phyloP scores from a whole-genome alignment of 108 stramenopile genomes.

The Seminavis robusta region DNA sequence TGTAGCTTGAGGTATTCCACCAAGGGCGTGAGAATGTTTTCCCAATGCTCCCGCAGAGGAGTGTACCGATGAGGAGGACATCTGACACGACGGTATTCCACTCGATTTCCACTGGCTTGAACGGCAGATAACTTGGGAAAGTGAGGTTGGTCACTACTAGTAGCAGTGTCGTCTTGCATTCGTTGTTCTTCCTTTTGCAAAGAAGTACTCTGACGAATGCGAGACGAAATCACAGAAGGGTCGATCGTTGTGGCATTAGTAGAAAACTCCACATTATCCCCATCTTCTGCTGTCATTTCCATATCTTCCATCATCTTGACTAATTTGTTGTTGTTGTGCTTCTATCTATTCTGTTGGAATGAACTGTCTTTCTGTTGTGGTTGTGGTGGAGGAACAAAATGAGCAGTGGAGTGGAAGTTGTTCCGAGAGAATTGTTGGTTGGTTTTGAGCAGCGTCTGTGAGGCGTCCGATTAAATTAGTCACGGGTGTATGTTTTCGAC shows the following conservation, averaged over 20 bases:
- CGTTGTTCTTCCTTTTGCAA: constrained; percentile 50
- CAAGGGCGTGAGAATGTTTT: constrained; percentile 86
- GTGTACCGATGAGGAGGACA: constrained; percentile 96
- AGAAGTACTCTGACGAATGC: constrained; percentile 75
- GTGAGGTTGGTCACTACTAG: constrained; percentile 56
- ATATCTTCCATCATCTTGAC: too few relatives aligned
- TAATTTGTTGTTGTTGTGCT: too few relatives aligned
- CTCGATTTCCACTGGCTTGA: constrained; percentile 63
- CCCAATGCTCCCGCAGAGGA: constrained; percentile 90
- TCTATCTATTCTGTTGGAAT: too few relatives aligned
- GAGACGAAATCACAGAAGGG: constrained; percentile 67
- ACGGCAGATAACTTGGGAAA: constrained; percentile 76
- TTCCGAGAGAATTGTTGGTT: too few relatives aligned
- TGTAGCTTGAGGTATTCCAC: constrained; percentile 97
- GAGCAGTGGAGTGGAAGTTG: too few relatives aligned
- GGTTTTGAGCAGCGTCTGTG: too few relatives aligned
- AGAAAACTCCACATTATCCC: constrained; percentile 20
- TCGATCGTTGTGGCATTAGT: constrained; percentile 61
- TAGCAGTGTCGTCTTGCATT: constrained; percentile 34
- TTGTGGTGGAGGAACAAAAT: too few relatives aligned
- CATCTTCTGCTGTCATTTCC: neutral
- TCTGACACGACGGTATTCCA: constrained; percentile 90
- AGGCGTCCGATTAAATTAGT: too few relatives aligned
- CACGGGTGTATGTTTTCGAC: too few relatives aligned
- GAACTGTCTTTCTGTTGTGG: too few relatives aligned